These are phyloP conservation scores for Plenodomus lindquistii DNA, from an alignment of 2,329 filamentous ascomycete genomes.

Conservation along the genomic window DNA sequence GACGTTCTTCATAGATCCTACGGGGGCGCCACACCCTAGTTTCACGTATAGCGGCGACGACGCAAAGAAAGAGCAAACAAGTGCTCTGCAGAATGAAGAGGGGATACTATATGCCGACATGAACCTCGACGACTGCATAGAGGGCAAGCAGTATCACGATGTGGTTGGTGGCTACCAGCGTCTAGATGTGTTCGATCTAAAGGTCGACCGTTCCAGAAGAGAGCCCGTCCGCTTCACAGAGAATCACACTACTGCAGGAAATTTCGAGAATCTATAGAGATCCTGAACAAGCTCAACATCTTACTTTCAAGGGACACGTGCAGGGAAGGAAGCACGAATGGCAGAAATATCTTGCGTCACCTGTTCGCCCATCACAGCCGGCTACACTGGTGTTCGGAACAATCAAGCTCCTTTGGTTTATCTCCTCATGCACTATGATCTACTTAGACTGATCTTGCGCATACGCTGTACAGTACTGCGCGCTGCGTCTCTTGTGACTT, in stretches of 20 bases:
- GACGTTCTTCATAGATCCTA: slow-evolving; percentile 58
- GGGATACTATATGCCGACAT: slow-evolving; percentile 58
- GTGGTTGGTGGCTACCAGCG: slow-evolving; percentile 61
- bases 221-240: slow-evolving; percentile 10
- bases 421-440: no score
- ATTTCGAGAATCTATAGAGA: neutral
- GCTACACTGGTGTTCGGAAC: no score
- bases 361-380: no score
- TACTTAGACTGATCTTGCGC: no score
- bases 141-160: slow-evolving; percentile 63
- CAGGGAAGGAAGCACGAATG: no score
- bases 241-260: neutral
- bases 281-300: no score
- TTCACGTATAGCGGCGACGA: slow-evolving; percentile 41
- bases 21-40: slow-evolving; percentile 46
- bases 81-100: slow-evolving; percentile 52
- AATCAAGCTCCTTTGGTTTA: no score
- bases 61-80: slow-evolving; percentile 23
- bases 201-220: slow-evolving; percentile 47
- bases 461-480: no score
- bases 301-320: no score
- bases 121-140: slow-evolving; percentile 54
- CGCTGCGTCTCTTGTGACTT: no score
- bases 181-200: slow-evolving; percentile 58
- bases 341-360: no score